Evolutionary conservation across 768 basidiomycete genomes (phyloP), one percentile per base, ranked within the genome.

Genomic region (Collybiopsis confluens): DNA sequence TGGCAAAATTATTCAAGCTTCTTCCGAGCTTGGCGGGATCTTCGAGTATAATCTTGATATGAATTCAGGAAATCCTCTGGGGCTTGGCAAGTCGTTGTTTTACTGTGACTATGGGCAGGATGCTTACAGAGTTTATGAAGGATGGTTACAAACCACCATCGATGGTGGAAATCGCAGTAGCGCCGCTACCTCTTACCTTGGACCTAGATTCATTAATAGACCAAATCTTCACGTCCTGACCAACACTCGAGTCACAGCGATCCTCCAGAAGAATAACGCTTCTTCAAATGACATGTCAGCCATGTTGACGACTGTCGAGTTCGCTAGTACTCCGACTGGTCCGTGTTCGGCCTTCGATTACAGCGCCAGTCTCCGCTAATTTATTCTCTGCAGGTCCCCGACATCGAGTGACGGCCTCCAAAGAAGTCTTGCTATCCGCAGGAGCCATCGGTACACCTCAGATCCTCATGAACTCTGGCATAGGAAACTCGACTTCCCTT

Each of bases 41-140:
- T 78, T 72, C 54, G 65, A 71, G 2, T 77, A 64, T 56, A 74
- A 73, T 55, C 30, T 62, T 13, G 79, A 79, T 58, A 65, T 65
- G 53, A 77, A 78, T 56, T 68, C 70, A 23, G 78, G 79, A 13
- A 63, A 59, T 9, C 68, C 69, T 0, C 51, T 76, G 6, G 78
- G 78, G 3, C 46, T 76, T 36, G 70, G 77, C 75, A 30, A 47
- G 69, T 9, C 27, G 7, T 20, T 43, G 4, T 13, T 43, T 16
- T n/a, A 2, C 28, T 52, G n/a, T 18, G 15, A 30, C 50, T 18
- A n/a, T 16, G 21, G 36, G 16, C 36, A 20, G 3, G 30, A 35
- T 15, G 42, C 26, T 47, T 1, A 47, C 26, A 1, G 13, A n/a
- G 20, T 27, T 37, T 8, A 18, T 20, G 36, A 23, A 64, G 64